Base-by-base conservation (phyloP, 2,329 filamentous ascomycete species). In the Cucurbitaria berberidis region DNA sequence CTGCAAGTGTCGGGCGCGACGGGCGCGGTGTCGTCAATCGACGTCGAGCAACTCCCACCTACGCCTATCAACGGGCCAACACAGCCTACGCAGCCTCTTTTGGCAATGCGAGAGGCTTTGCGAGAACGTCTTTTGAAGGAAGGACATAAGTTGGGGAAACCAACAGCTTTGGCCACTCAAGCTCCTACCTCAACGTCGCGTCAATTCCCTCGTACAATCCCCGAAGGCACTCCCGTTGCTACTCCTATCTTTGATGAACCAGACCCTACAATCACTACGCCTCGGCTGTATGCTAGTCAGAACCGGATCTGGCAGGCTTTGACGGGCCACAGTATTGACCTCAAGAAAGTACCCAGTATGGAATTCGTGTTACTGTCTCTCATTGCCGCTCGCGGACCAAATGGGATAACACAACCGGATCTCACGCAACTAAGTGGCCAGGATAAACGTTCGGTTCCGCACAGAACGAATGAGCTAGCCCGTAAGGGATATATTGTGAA, bases 391-490 rank as follows among this genome's bases (percentile, higher is more conserved):
- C 76, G 75, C 49, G 82, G 84, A 38, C 73, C 77, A 16, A 69
- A 75, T 15, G 86, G 86, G 5, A 82, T 88, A 39, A 67, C 82
- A 2, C 86, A 88, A 64, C 80, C 83, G 2, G 80, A 84, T 2
- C 70, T 88, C 32, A 78, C 79, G 35, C 75, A 71, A 46, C 62
- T 82, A 19, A 85, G 83, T 57, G 82, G 82, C 5, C 86, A 88
- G 70, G 85, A 88, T 67, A 88, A 87, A 66, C 79, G 85, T 40
- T 88, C 86, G 1, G 81, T 88, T 2, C 86, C 86, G 1, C 79
- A 82, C 55, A 77, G 86, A 34, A 88, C 86, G 3, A 82, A 86
- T 55, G 70, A 76, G 3, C 74, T 88, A 34, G 77, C 79, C 5
- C 69, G 76, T 30, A 86, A 84, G 59, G 85, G 85, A 0, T 87